Conservation (phyloP, 2,329 filamentous ascomycete genomes). For the Colletotrichum trifolii region DNA sequence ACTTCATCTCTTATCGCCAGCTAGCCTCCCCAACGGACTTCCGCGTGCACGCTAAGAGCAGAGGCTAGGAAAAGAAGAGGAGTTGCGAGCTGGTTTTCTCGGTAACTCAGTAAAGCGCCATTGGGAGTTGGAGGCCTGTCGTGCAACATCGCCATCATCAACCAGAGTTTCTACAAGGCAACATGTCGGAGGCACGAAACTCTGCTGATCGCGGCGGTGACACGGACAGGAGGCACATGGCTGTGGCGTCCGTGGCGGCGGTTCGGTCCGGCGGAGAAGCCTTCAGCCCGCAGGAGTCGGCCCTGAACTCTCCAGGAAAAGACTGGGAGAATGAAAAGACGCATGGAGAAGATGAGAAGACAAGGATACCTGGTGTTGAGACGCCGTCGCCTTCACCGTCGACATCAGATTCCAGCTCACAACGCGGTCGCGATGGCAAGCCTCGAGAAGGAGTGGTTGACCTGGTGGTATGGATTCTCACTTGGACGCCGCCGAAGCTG, state of each 20-base stretch:
- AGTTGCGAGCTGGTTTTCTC: no score
- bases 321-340: not conserved
- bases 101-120: no score
- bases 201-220: constrained; percentile 17
- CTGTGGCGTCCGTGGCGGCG: not conserved
- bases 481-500: constrained; percentile 73
- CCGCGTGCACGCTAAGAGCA: constrained; percentile 18
- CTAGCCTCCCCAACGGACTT: constrained; percentile 22
- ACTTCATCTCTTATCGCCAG: constrained; percentile 13
- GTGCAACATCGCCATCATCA: not conserved
- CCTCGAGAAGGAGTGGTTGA: not conserved
- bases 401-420: constrained; percentile 18
- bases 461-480: constrained; percentile 44
- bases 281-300: constrained; percentile 4
- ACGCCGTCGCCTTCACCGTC: constrained; percentile 1
- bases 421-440: not conserved
- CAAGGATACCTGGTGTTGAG: not conserved
- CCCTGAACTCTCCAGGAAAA: constrained; percentile 9
- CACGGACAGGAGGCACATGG: constrained; percentile 15
- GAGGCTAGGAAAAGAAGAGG: not conserved
- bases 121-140: no score
- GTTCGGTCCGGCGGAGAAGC: constrained; percentile 1
- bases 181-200: constrained; percentile 16
- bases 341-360: constrained; percentile 16
- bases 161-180: not conserved